These are phyloP conservation scores for Ogataea populi-albae DNA, from an alignment of 805 yeast species.

Conservation along the genomic window DNA sequence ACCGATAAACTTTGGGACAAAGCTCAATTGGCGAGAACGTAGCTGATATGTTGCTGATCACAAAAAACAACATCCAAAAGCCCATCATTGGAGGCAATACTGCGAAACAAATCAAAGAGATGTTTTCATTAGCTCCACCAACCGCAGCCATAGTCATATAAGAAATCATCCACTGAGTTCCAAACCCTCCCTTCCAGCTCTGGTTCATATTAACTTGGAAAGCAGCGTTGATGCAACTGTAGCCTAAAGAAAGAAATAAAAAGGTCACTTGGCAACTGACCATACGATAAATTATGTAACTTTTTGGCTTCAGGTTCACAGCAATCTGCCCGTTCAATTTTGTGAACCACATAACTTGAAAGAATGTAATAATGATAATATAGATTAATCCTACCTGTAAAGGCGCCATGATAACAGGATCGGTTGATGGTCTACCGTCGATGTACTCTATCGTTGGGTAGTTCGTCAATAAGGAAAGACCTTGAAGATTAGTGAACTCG, in stretches of 20 bases:
- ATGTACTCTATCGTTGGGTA: slow-evolving; percentile 20
- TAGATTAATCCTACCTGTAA: slow-evolving; percentile 74
- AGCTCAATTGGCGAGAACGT: slow-evolving; percentile 65
- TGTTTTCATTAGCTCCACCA: slow-evolving; percentile 71
- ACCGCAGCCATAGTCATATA: slow-evolving; percentile 71
- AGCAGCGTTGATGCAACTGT: slow-evolving; percentile 60
- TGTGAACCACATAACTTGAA: slow-evolving; percentile 61
- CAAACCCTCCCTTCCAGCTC: slow-evolving; percentile 13
- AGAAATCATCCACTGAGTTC: slow-evolving; percentile 69
- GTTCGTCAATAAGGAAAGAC: slow-evolving; percentile 17
- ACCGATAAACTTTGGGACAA: slow-evolving; percentile 54
- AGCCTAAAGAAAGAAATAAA: slow-evolving; percentile 55
- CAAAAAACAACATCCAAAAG: slow-evolving; percentile 71
- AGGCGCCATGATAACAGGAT: slow-evolving; percentile 59
- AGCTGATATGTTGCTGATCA: slow-evolving; percentile 64
- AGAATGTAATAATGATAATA: slow-evolving; percentile 67
- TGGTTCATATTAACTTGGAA: slow-evolving; percentile 54
- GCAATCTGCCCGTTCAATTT: slow-evolving; percentile 52
- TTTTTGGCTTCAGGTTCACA: slow-evolving; percentile 38
- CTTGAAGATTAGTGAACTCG: slow-evolving; percentile 22
- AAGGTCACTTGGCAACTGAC: slow-evolving; percentile 49
- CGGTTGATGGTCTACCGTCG: slow-evolving; percentile 51
- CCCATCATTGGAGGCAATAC: slow-evolving; percentile 63
- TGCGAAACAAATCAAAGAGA: slow-evolving; percentile 50
- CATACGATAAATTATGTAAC: slow-evolving; percentile 53